Evolutionary conservation across 2,329 filamentous ascomycete species (phyloP), one percentile per base, ranked within the genome.

Genomic region (Fusarium sp.): DNA sequence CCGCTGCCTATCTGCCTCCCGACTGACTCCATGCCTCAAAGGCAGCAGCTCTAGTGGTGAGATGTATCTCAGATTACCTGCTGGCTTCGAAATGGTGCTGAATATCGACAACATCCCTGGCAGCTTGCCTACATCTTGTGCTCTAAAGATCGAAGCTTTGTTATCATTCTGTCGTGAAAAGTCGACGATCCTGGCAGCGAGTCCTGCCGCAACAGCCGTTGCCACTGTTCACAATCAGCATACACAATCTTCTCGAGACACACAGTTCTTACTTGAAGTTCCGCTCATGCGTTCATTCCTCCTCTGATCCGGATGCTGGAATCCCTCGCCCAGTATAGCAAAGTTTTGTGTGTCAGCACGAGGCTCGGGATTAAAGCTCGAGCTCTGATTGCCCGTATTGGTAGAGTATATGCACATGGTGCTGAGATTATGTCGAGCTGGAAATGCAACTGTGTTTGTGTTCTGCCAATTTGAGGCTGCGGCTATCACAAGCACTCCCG

Each of bases 401-500:
- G 52, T 47, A 0, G 60, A 62, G 26, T 59, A 62, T 0, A 62
- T 62, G 5, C 60, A 62, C 18, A 62, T 62, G 0, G 60, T 47
- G 2, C 13, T 47, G 4, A 62, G 60, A 1, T 39, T 59, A 3
- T 62, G 60, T 0, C 60, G 60, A 8, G 60, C 60, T 2, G 60
- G 60, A 2, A 32, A 62, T 0, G 60, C 52, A 1, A 62, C 60
- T 0, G 17, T 7, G 5, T 13, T n/a, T 0, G 18, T 39, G 8
- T 62, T 62, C 1, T 59, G 60, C 60, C 60, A 62, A 0, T 62
- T 59, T 0, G 60, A 58, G 0, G 60, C 60, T 6, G 60, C 60
- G 0, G 60, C 60, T 26, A 62, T 9, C 0, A 62, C 14, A 0
- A 62, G 52, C 1, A 41, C 13, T 0, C 41, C 54, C 0, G 32